Base-by-base conservation (phyloP, 2,329 filamentous ascomycete species). In the Fusarium decemcellulare region DNA sequence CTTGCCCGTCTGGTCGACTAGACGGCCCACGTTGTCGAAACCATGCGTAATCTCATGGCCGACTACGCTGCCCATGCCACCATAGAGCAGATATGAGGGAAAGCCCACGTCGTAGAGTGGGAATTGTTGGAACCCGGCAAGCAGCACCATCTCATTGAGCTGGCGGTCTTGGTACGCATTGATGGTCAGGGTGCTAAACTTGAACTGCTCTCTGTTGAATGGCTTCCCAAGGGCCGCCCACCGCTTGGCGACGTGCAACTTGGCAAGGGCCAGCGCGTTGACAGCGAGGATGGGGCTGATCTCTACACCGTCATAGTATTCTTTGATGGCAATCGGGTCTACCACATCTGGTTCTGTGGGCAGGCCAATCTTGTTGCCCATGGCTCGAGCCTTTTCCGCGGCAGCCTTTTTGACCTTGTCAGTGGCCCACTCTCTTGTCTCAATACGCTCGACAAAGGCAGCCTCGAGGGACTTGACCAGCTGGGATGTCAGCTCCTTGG, bases 21-120 rank as follows among this genome's bases (percentile, higher is more conserved):
- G 85, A 23, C 89, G 84, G 12, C 91, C 90, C 0, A 84, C 88
- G 42, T 86, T 88, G 76, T 93, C 91, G 73, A 93, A 92, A 12
- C 88, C 90, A 70, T 93, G 91, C 7, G 88, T 90, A 14, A 93
- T 82, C 75, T 93, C 91, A 73, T 93, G 91, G 6, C 90, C 91
- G 14, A 87, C 87, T 9, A 92, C 86, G 2, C 88, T 85, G 3
- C 90, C 91, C 73, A 93, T 91, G 0, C 87, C 88, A 12, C 90
- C 91, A 76, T 92, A 93, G n/a, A 85, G 86, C 40, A 92, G 79
- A 70, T 92, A 93, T 30, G 86, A 80, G 0, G 91, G 91, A 1
- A 91, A 83, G 10, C 85, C 80, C 11, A 87, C 85, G 61, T 90
- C 86, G 72, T 92, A 92, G 2, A 90, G 81, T 0, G 91, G 90